Conservation (phyloP, 805 yeast genomes). For the Wickerhamiella kurtzmanii region DNA sequence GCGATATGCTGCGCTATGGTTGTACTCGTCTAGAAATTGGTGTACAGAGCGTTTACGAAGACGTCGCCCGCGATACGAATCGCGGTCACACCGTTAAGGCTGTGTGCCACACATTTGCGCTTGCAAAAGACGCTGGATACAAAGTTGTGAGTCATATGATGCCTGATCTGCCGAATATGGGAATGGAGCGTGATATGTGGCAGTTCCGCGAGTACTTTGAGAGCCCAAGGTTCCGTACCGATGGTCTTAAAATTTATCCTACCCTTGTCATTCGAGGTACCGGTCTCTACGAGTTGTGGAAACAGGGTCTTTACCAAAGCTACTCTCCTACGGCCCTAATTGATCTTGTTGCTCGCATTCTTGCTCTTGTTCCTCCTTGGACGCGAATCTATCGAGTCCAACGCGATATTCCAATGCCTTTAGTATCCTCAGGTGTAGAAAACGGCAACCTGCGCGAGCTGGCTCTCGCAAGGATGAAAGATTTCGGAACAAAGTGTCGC, state of each 20-base stretch:
- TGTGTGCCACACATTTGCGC: constrained; percentile 88
- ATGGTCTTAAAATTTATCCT: constrained; percentile 90
- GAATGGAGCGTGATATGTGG: constrained; percentile 94
- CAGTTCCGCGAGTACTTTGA: constrained; percentile 95
- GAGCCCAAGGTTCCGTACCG: constrained; percentile 92
- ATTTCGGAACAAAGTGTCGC: constrained; percentile 89
- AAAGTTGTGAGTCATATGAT: constrained; percentile 98
- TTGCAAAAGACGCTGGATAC: constrained; percentile 97
- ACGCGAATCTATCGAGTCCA: constrained; percentile 96
- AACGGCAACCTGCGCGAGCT: constrained; percentile 92
- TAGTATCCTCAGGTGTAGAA: constrained; percentile 94
- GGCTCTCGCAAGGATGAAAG: constrained; percentile 95
- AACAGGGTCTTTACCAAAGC: constrained; percentile 84
- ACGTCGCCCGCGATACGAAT: constrained; percentile 95
- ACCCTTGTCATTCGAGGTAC: constrained; percentile 95
- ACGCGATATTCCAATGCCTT: constrained; percentile 98
- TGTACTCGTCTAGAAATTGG: constrained; percentile 96
- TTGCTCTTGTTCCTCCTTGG: constrained; percentile 98
- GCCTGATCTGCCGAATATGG: constrained; percentile 98
- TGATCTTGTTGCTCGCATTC: constrained; percentile 86
- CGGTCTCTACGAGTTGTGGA: constrained; percentile 94
- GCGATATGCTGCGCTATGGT: constrained; percentile 92
- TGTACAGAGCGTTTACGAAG: constrained; percentile 93
- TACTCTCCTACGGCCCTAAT: constrained; percentile 89
- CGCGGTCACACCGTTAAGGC: constrained; percentile 96